phyloP scores from a whole-genome alignment of 768 basidiomycete genomes.

The Leccinellum rugosiceps region DNA sequence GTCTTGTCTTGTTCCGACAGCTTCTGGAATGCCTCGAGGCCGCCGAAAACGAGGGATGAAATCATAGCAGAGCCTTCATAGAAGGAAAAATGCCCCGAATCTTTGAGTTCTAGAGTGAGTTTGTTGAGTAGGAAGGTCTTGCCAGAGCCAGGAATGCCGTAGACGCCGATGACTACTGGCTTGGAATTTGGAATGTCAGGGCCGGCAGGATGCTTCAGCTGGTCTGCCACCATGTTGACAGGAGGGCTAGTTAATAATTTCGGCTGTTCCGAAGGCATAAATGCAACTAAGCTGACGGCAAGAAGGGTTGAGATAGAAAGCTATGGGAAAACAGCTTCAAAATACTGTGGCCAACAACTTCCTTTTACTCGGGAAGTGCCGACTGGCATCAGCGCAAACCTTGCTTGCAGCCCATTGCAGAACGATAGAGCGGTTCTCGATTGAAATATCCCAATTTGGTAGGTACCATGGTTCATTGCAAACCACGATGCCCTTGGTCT shows the following conservation, averaged over 20 bases:
- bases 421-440: no score
- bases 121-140: conserved; percentile 13
- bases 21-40: conserved; percentile 12
- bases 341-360: no score
- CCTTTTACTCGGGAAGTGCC: no score
- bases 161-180: conserved; percentile 10
- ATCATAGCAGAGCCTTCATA: conserved; percentile 14
- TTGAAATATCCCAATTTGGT: no score
- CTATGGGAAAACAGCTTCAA: background rate
- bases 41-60: conserved; percentile 11
- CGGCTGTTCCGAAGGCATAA: conserved; percentile 4
- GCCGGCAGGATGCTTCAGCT: background rate
- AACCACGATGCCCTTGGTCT: no score
- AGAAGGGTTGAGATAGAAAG: background rate
- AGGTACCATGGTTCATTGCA: no score
- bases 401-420: no score
- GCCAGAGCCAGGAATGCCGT: conserved; percentile 15
- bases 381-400: no score
- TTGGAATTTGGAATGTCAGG: conserved; percentile 10
- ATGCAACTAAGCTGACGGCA: conserved; percentile 1
- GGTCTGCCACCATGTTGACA: conserved; percentile 3
- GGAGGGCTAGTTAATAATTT: conserved; percentile 6
- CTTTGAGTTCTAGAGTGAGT: conserved; percentile 9
- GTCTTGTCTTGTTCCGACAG: conserved; percentile 12
- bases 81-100: conserved; percentile 12